phyloP scores from a whole-genome alignment of 176 grass and related monocot genomes.

The Tillandsia leiboldiana region DNA sequence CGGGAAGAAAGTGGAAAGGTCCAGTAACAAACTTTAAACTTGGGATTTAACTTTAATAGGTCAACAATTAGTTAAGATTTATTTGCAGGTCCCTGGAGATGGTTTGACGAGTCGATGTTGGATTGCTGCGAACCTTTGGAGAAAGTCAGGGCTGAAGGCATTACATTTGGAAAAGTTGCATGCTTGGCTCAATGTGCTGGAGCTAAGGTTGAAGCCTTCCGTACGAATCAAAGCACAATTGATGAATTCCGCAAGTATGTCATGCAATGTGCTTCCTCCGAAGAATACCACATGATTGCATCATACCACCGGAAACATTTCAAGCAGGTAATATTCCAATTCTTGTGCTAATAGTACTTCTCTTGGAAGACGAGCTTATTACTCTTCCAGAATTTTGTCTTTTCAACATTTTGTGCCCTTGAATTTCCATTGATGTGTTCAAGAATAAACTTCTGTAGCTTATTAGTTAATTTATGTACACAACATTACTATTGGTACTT shows the following conservation, averaged over 20 bases:
- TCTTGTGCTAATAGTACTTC: background rate
- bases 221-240: slow-evolving; percentile 41
- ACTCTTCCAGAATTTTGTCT: background rate
- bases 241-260: slow-evolving; percentile 54
- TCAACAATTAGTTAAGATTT: background rate
- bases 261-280: slow-evolving; percentile 41
- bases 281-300: slow-evolving; percentile 66
- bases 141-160: slow-evolving; percentile 61
- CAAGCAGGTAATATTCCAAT: slow-evolving; percentile 22
- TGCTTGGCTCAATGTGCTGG: slow-evolving; percentile 85
- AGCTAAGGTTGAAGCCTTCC: slow-evolving; percentile 56
- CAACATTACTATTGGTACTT: background rate
- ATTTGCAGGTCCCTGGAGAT: slow-evolving; percentile 62
- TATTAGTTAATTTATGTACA: background rate
- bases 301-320: slow-evolving; percentile 48
- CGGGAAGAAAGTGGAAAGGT: slow-evolving; percentile 54
- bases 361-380: background rate
- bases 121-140: slow-evolving; percentile 91
- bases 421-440: background rate
- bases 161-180: slow-evolving; percentile 74
- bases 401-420: background rate
- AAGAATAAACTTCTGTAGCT: background rate
- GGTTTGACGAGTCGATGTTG: slow-evolving; percentile 99
- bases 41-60: background rate
- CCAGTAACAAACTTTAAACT: background rate